These are phyloP conservation scores for Populus hybrid DNA, from an alignment of 441 rosid genomes.

Conservation along the genomic window DNA sequence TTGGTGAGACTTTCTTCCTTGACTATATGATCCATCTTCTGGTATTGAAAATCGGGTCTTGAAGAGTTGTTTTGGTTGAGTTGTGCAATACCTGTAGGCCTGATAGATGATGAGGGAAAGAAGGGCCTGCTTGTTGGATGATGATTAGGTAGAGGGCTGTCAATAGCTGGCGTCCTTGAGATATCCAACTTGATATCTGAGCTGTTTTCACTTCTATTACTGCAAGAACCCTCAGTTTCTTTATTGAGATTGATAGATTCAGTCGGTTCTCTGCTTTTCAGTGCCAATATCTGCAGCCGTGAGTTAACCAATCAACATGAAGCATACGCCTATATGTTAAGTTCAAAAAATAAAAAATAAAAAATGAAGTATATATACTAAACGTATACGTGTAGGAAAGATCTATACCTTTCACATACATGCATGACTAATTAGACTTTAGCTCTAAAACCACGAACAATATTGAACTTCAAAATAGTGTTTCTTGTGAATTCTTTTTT, in stretches of 20 bases:
- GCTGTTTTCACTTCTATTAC: conserved; percentile 90
- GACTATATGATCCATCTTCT: conserved; percentile 48
- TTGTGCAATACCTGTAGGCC: conserved; percentile 46
- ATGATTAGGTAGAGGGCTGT: conserved; percentile 56
- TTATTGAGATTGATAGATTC: conserved; percentile 93
- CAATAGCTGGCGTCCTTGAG: conserved; percentile 64
- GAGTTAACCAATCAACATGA: conserved; percentile 14
- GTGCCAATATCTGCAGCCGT: conserved; percentile 65
- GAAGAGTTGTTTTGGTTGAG: conserved; percentile 49
- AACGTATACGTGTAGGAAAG: not conserved
- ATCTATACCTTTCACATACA: not conserved
- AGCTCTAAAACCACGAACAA: not conserved
- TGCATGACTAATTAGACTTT: not conserved
- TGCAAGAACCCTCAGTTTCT: conserved; percentile 93
- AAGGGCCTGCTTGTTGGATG: conserved; percentile 47
- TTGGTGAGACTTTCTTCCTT: conserved; percentile 86
- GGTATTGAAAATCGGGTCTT: conserved; percentile 25
- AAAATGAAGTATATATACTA: no score
- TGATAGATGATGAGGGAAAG: conserved; percentile 51
- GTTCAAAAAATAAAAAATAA: no score
- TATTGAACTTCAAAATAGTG: not conserved
- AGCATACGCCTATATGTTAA: not conserved
- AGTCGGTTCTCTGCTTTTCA: conserved; percentile 75
- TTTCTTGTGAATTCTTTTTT: not conserved
- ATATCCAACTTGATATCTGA: conserved; percentile 79